Base-by-base conservation (phyloP, 2,329 filamentous ascomycete species). In the Xylariaceae sp. region DNA sequence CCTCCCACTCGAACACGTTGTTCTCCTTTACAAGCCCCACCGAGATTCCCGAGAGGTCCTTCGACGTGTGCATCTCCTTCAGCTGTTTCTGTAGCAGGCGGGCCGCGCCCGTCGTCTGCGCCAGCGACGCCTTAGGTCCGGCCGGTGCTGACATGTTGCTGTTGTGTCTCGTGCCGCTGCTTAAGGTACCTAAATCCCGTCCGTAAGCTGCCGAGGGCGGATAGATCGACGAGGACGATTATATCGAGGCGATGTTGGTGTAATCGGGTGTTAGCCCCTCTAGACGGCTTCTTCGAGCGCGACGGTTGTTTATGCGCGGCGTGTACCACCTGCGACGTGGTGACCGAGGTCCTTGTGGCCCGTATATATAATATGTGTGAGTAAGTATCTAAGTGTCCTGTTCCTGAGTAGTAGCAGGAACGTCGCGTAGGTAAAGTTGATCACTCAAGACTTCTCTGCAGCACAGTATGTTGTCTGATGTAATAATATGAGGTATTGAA, bases 1-100 rank as follows among this genome's bases (percentile, higher is more conserved):
- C 92, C 75, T 98, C 93, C 95, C 95, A 99, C 78, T 96, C 90
- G 65, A 97, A 97, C 9, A 98, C 87, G 72, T 96, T 96, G 76
- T 79, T 89, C 73, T 89, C 90, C 68, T 88, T 87, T 50, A 93
- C 87, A 43, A 99, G 79, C 0, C 95, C 95, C 68, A 91, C 96
- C 60, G 92, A 97, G 70, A 98, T 96, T 50, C 93, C 95, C 0
- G 91, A 91, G 45, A 98, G 89, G 74, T 96, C 92, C 71, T 92
- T 93, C 73, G 91, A 88, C 20, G 83, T 86, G 76, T 96, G 91
- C 86, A 99, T 98, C 72, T 96, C 88, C 79, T 96, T 96, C 63
- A 98, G 85, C 77, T 98, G 93, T 54, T 90, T 87, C 66, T 83
- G 79, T 45, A 99, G 85, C 62, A 98, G 85, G 59, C 87, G 81